These are phyloP conservation scores for Talaromyces rugulosus DNA, from an alignment of 2,329 filamentous ascomycete genomes.

Conservation along the genomic window DNA sequence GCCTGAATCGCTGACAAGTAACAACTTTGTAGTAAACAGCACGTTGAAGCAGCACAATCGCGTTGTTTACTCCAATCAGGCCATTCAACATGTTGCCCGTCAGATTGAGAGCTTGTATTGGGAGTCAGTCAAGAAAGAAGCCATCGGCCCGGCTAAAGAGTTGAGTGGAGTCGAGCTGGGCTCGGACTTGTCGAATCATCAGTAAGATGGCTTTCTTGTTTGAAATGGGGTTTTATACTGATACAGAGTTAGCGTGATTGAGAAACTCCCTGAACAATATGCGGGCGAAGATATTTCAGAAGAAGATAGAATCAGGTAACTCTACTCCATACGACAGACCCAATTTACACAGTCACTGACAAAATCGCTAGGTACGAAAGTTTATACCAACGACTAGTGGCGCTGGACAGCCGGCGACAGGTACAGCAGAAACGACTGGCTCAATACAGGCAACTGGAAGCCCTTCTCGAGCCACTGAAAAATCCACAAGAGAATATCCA, in stretches of 20 bases:
- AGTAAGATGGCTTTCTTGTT: constrained; percentile 23
- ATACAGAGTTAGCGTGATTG: constrained; percentile 31
- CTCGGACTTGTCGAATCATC: constrained; percentile 34
- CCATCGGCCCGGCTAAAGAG: constrained; percentile 19
- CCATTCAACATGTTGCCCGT: constrained; percentile 52
- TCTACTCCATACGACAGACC: constrained; percentile 14
- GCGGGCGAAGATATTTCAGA: constrained; percentile 26
- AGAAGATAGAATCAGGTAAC: constrained; percentile 24
- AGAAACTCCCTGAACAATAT: constrained; percentile 34
- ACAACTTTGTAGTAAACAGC: constrained; percentile 43
- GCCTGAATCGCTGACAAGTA: neutral
- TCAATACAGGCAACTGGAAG: constrained; percentile 44
- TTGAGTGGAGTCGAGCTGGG: constrained; percentile 32
- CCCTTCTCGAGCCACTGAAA: constrained; percentile 47
- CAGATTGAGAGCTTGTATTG: constrained; percentile 55
- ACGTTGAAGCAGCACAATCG: constrained; percentile 51
- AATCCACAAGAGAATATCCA: constrained; percentile 49
- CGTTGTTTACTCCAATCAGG: constrained; percentile 50
- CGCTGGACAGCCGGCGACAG: constrained; percentile 43
- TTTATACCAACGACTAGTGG: constrained; percentile 41
- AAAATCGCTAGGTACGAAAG: constrained; percentile 30
- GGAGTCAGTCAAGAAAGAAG: constrained; percentile 42
- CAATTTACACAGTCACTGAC: neutral
- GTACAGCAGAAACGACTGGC: constrained; percentile 44
- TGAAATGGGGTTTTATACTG: neutral